phyloP scores from a whole-genome alignment of 805 yeast genomes.

The Wickerhamomyces mucosus region DNA sequence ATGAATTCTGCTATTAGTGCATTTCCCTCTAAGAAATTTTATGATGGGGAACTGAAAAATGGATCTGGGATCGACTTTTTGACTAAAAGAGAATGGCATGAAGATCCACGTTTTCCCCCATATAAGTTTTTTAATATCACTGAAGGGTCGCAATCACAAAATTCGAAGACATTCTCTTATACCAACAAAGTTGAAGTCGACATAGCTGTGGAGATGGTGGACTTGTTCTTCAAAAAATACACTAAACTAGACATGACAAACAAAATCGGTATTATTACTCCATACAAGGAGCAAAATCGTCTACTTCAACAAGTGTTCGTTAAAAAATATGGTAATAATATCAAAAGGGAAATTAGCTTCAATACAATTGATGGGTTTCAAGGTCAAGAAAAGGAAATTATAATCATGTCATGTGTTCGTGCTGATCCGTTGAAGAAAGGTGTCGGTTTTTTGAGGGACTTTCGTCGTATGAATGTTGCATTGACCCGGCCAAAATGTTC shows the following conservation, averaged over 20 bases:
- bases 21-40: constrained; percentile 83
- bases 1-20: constrained; percentile 90
- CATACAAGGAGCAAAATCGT: constrained; percentile 81
- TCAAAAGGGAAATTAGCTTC: constrained; percentile 66
- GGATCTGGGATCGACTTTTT: constrained; percentile 62
- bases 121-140: constrained; percentile 68
- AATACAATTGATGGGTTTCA: constrained; percentile 97
- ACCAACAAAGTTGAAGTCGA: constrained; percentile 64
- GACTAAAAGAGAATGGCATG: constrained; percentile 74
- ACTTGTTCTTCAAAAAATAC: constrained; percentile 37
- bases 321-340: constrained; percentile 49
- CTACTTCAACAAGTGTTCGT: constrained; percentile 48
- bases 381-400: constrained; percentile 94
- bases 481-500: constrained; percentile 89
- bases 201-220: constrained; percentile 60
- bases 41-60: constrained; percentile 60
- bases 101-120: constrained; percentile 46
- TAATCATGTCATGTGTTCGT: constrained; percentile 91
- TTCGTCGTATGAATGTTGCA: constrained; percentile 95
- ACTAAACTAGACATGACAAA: constrained; percentile 50
- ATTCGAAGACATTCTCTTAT: constrained; percentile 56
- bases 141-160: constrained; percentile 57
- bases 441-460: constrained; percentile 86
- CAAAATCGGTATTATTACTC: constrained; percentile 84
- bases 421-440: constrained; percentile 51